Evolutionary conservation across 768 basidiomycete species (phyloP).

Genomic region (Pulveroboletus sp.): DNA sequence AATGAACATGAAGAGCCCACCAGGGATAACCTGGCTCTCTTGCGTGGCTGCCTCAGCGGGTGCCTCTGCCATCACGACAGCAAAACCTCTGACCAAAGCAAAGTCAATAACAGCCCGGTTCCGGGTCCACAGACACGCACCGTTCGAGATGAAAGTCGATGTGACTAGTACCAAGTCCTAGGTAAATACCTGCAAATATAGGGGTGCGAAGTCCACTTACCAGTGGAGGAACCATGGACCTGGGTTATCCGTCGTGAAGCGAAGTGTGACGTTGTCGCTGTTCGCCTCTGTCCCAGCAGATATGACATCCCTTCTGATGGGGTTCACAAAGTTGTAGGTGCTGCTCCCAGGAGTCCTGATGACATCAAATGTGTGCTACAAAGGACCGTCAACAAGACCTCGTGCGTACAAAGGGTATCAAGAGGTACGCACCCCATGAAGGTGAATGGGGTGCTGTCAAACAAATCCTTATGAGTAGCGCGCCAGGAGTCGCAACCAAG

Average conservation of each 20-base stretch:
- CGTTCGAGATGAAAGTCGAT: conserved; percentile 17
- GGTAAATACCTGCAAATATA: neutral
- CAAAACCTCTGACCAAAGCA: conserved; percentile 13
- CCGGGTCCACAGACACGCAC: conserved; percentile 6
- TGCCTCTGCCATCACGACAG: conserved; percentile 17
- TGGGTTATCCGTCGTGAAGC: conserved; percentile 63
- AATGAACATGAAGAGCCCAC: conserved; percentile 1
- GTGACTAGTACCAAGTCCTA: conserved; percentile 10
- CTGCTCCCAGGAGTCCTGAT: conserved; percentile 36
- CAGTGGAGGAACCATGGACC: conserved; percentile 24
- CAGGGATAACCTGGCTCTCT: conserved; percentile 7
- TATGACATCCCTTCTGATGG: conserved; percentile 49
- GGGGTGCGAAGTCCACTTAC: conserved; percentile 2
- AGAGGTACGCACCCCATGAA: conserved; percentile 38
- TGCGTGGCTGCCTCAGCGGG: neutral
- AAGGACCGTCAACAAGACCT: neutral
- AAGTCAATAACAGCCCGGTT: neutral
- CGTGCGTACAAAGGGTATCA: neutral
- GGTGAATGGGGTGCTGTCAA: conserved; percentile 35
- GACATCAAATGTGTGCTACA: conserved; percentile 39
- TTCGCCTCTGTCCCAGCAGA: conserved; percentile 17
- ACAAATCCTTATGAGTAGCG: neutral
- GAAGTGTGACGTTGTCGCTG: conserved; percentile 43
- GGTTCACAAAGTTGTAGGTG: conserved; percentile 44
- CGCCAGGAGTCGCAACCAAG: neutral